A percentile compares a stretch with the other conserved stretches of the same genome.
These are phyloP conservation scores for Epichloe hybrida DNA, from an alignment of 2,329 filamentous ascomycete genomes.

Conservation along the genomic window DNA sequence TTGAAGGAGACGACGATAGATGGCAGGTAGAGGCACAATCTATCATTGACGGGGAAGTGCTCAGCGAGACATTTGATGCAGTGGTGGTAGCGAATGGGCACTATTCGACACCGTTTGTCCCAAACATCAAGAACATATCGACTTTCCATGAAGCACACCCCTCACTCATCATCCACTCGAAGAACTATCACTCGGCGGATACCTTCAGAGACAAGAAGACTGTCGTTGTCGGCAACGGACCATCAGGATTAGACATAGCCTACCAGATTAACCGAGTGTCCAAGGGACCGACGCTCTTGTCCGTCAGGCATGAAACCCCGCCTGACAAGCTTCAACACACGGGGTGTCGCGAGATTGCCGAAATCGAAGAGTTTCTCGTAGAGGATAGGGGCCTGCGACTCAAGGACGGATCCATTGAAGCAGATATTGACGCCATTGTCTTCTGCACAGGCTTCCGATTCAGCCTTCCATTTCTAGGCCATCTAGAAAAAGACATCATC, in stretches of 20 bases:
- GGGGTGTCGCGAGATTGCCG: conserved; percentile 36
- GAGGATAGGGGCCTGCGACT: conserved; percentile 50
- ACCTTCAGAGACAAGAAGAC: conserved; percentile 58
- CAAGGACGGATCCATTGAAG: conserved; percentile 49
- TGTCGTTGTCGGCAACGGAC: conserved; percentile 70
- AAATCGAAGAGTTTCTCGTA: conserved; percentile 44
- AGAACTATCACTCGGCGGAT: conserved; percentile 58
- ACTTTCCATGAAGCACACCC: conserved; percentile 48
- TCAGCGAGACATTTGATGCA: conserved; percentile 51
- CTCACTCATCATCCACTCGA: conserved; percentile 56
- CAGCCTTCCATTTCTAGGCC: conserved; percentile 57
- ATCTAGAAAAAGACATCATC: conserved; percentile 38
- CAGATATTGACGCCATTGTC: conserved; percentile 59
- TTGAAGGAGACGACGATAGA: conserved; percentile 21
- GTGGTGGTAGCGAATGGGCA: conserved; percentile 66
- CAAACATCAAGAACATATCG: conserved; percentile 44
- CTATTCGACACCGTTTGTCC: conserved; percentile 56
- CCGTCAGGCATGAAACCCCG: conserved; percentile 38
- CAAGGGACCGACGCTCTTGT: conserved; percentile 48
- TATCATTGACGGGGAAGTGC: conserved; percentile 27
- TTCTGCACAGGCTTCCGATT: conserved; percentile 90
- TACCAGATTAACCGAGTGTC: conserved; percentile 55
- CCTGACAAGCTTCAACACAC: conserved; percentile 30
- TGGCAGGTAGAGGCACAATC: conserved; percentile 51
- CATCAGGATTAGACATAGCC: conserved; percentile 74